Base-by-base conservation (phyloP, 805 yeast species). In the Myxozyma kluyveri region DNA sequence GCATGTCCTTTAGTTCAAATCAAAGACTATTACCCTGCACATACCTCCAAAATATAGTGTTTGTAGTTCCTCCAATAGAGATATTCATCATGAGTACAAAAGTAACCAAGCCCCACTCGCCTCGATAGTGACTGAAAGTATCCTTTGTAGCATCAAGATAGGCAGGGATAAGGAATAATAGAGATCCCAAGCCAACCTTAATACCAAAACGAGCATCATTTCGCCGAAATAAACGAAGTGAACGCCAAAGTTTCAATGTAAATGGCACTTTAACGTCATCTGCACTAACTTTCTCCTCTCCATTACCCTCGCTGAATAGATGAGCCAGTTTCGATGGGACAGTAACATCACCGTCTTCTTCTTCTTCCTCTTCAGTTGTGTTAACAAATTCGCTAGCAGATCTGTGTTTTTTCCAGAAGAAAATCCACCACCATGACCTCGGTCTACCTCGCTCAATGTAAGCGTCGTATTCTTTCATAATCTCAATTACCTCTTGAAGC, bases 51-150 rank as follows among this genome's bases (percentile, higher is more conserved):
- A 52, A 44, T 10, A 44, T 47, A 6, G 56, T 44, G 27, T 44
- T 52, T 7, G 86, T 78, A 0, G 95, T 87, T 0, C 95, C 93
- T 9, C 96, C 96, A 4, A 86, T 70, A 0, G 90, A 83, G 62
- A 86, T 86, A 61, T 84, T 86, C 91, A 88, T 86, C 72, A 87
- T 85, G 48, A 87, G 83, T 61, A 87, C 82, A 61, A 81, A 87
- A 0, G 89, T 82, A 21, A 86, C 85, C 33, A 87, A 69, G 0
- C 88, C 82, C 96, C 96, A 87, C 65, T 87, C 96, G 6, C 85
- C 84, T 57, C 90, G 69, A 88, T 88, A 86, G 40, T 73, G 75
- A 42, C 71, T 74, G 60, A 86, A 88, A 0, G 65, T 56, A 5
- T 72, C 71, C 46, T 81, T 73, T 0, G 88, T 79, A 10, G 65